Evolutionary conservation across 1,139 yeast species (phyloP).

Genomic region (Magnusiomyces paraingens): DNA sequence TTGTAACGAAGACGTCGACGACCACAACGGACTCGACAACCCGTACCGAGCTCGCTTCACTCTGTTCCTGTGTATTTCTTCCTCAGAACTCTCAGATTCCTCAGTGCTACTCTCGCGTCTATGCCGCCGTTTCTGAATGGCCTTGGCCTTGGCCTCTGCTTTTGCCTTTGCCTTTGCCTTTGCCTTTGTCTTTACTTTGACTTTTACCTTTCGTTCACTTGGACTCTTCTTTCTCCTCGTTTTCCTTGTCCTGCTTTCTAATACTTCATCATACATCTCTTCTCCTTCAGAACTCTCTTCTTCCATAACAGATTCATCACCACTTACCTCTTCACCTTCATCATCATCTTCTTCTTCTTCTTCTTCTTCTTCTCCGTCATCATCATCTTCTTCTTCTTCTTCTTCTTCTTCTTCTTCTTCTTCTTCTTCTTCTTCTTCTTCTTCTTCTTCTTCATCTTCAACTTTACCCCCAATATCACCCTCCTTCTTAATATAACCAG

Average conservation of each 20-base stretch:
- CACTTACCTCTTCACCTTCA: neutral
- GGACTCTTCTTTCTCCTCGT: slow-evolving; percentile 1
- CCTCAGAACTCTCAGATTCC: too few relatives aligned
- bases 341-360: neutral
- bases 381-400: neutral
- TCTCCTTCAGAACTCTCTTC: too few relatives aligned
- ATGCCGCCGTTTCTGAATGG: too few relatives aligned
- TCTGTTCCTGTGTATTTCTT: too few relatives aligned
- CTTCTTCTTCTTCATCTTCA: neutral
- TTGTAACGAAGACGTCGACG: too few relatives aligned
- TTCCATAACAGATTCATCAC: neutral
- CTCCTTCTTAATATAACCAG: neutral
- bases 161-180: too few relatives aligned
- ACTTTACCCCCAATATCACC: neutral
- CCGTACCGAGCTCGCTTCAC: too few relatives aligned
- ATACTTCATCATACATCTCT: too few relatives aligned
- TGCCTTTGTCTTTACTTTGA: too few relatives aligned
- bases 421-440: neutral
- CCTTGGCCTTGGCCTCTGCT: neutral
- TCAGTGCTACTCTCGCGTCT: too few relatives aligned
- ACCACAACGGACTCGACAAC: too few relatives aligned
- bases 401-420: neutral
- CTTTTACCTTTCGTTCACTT: neutral
- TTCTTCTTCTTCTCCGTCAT: neutral
- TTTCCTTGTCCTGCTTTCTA: neutral